A percentile compares a stretch with the other conserved stretches of the same genome.
Evolutionary conservation across 495 filamentous ascomycete genomes (phyloP).

Genomic region (Aspergillus baeticus): DNA sequence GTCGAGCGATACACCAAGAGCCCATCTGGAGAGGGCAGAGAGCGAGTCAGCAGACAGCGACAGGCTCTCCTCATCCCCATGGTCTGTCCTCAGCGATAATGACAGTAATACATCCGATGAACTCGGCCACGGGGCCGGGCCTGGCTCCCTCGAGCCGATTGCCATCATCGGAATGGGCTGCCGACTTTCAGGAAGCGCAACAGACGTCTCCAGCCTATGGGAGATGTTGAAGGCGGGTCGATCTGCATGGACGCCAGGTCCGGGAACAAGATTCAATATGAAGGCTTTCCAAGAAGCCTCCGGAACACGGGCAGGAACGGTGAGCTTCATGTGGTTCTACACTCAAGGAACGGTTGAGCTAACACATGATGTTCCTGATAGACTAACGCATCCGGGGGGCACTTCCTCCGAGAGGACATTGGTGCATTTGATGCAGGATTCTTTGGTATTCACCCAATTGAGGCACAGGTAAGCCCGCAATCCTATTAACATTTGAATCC

Average conservation of each 20-base stretch:
- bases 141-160: conserved; percentile 12
- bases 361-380: background rate
- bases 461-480: conserved; percentile 39
- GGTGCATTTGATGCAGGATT: conserved; percentile 58
- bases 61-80: conserved; percentile 11
- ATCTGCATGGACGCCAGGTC: conserved; percentile 12
- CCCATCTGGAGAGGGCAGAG: conserved; percentile 1
- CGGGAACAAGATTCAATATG: conserved; percentile 12
- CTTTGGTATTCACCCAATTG: conserved; percentile 55
- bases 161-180: conserved; percentile 13
- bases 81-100: conserved; percentile 16
- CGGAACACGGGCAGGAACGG: conserved; percentile 7
- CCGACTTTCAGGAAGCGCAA: conserved; percentile 13
- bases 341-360: background rate
- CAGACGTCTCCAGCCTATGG: conserved; percentile 12
- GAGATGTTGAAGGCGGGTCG: conserved; percentile 11
- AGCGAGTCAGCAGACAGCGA: conserved; percentile 10
- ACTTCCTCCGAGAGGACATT: conserved; percentile 52
- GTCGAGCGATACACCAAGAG: conserved; percentile 9
- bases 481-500: background rate
- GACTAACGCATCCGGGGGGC: conserved; percentile 33
- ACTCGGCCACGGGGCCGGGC: background rate
- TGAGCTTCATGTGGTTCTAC: background rate
- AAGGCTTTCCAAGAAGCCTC: conserved; percentile 10
- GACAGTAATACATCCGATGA: conserved; percentile 12